These are phyloP conservation scores for Ogataea thermomethanolica DNA, from an alignment of 805 yeast species.

Conservation along the genomic window DNA sequence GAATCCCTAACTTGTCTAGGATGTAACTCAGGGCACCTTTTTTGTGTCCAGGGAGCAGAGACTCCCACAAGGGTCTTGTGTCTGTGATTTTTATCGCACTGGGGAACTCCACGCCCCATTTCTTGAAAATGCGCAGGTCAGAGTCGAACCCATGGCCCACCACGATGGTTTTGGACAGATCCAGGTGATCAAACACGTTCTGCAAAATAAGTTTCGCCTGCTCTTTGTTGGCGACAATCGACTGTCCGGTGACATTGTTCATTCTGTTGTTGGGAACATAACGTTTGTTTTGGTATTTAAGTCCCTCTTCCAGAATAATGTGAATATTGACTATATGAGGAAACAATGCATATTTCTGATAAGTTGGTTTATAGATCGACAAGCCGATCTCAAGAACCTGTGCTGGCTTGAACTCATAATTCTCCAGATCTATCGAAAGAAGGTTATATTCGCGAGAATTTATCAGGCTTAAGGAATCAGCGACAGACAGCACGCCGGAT, in stretches of 20 bases:
- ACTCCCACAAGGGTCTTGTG: slow-evolving; percentile 27
- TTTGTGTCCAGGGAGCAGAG: slow-evolving; percentile 12
- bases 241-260: slow-evolving; percentile 29
- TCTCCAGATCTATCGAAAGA: slow-evolving; percentile 30
- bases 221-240: slow-evolving; percentile 18
- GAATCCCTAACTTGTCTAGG: slow-evolving; percentile 28
- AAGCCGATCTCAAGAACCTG: slow-evolving; percentile 31
- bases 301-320: slow-evolving; percentile 25
- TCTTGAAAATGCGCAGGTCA: slow-evolving; percentile 23
- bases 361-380: slow-evolving; percentile 29
- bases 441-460: slow-evolving; percentile 20
- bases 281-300: slow-evolving; percentile 18
- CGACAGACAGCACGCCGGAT: slow-evolving; percentile 11
- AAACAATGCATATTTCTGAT: slow-evolving; percentile 26
- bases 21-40: slow-evolving; percentile 24
- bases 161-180: slow-evolving; percentile 16
- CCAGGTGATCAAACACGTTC: slow-evolving; percentile 14
- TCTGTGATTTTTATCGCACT: slow-evolving; percentile 26
- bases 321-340: slow-evolving; percentile 33
- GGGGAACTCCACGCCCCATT: slow-evolving; percentile 19
- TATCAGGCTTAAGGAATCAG: slow-evolving; percentile 25
- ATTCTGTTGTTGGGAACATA: slow-evolving; percentile 29
- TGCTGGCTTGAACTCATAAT: slow-evolving; percentile 12
- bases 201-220: slow-evolving; percentile 18
- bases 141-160: slow-evolving; percentile 32